phyloP scores from a whole-genome alignment of 208 protist genomes.

The Leishmania tarentolae region DNA sequence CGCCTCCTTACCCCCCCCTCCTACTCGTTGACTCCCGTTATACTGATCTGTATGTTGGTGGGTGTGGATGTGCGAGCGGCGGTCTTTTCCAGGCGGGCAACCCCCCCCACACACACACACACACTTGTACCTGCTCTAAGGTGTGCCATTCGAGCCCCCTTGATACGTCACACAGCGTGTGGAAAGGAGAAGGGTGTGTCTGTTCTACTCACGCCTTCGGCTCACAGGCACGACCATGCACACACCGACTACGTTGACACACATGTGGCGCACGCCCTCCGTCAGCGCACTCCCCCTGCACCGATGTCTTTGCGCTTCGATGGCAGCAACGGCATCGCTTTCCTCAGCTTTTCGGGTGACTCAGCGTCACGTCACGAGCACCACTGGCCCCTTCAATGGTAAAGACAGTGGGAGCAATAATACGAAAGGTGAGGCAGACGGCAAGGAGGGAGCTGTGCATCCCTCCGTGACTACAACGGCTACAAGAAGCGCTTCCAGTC shows the following conservation, averaged over 20 bases:
- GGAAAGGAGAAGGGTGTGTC: not conserved
- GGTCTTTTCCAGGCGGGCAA: not conserved
- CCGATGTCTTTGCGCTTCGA: not conserved
- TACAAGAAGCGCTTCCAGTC: not conserved
- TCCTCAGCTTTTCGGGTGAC: not conserved
- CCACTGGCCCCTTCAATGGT: conserved; percentile 8
- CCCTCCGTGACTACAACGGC: not conserved
- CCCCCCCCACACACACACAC: not conserved
- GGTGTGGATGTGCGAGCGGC: not conserved
- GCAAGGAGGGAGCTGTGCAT: not conserved
- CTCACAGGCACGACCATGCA: not conserved
- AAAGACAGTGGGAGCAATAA: conserved; percentile 3
- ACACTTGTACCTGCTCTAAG: not conserved
- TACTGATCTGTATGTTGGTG: not conserved
- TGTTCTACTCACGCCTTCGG: not conserved
- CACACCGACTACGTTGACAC: not conserved
- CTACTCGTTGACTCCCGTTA: not conserved
- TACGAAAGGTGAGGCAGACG: not conserved
- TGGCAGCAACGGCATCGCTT: not conserved
- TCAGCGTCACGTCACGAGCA: conserved; percentile 4
- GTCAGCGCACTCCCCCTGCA: conserved; percentile 3
- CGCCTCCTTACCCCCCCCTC: not conserved
- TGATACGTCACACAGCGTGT: not conserved
- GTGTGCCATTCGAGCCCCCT: not conserved
- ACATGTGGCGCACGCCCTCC: conserved; percentile 1